Evolutionary conservation across 2,329 filamentous ascomycete genomes (phyloP), one percentile per base, ranked within the genome.

Genomic region (Zymoseptoria pseudotritici): DNA sequence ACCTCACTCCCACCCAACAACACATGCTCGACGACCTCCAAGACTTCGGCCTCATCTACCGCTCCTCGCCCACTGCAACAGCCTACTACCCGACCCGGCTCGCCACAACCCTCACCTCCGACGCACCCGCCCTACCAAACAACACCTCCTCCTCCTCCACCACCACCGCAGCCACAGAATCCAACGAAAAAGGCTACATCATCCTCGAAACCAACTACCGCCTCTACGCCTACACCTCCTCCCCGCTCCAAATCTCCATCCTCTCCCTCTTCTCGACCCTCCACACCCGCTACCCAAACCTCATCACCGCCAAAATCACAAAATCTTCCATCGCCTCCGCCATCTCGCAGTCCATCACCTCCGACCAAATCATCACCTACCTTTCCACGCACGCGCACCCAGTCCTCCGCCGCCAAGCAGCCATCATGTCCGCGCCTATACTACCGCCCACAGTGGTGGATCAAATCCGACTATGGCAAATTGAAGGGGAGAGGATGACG

Each of bases 191-290:
- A 69, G 92, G 92, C 63, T 94, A 91, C 78, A 91, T 99, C 71
- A 92, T 99, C 69, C 85, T 99, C 66, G 94, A 99, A 78, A 99
- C 94, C 8, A 99, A 99, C 77, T 97, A 97, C 78, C 89, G 94
- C 24, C 79, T 99, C 67, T 99, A 99, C 78, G 94, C 94, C 31
- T 99, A 99, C 78, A 97, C 95, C 6, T 88, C 89, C 36, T 96
- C 91, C 0, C 90, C 92, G 0, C 84, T 99, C 0, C 93, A 97
- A 74, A 99, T 97, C 65, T 91, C 91, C 57, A 91, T 99, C 61
- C 86, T 99, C 53, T 87, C 88, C 49, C 87, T 99, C 64, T 99
- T 99, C 78, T 85, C 88, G 55, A 88, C 88, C 61, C 86, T 99
- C 58, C 88, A 87, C 68, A 91, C 92, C 74, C 91, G 94, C 64